Conservation (phyloP, 805 yeast genomes). For the Yarrowia hollandica region DNA sequence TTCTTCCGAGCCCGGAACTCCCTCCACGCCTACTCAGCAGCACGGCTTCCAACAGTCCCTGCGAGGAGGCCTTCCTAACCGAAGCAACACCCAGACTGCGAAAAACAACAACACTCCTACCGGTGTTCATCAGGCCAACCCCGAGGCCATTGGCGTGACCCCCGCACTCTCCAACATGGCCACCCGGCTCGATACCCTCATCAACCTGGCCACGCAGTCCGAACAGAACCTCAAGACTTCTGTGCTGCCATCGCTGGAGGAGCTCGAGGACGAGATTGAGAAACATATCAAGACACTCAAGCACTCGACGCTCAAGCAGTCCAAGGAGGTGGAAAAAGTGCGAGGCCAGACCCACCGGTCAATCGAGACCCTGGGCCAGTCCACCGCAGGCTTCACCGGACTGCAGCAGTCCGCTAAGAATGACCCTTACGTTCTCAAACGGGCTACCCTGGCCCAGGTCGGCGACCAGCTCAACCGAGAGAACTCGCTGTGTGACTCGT, state of each 20-base stretch:
- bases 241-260: conserved; percentile 49
- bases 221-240: conserved; percentile 44
- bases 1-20: conserved; percentile 2
- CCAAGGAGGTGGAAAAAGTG: conserved; percentile 44
- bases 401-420: conserved; percentile 39
- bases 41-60: conserved; percentile 30
- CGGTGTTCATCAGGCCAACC: conserved; percentile 29
- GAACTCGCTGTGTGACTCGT: conserved; percentile 49
- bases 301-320: conserved; percentile 41
- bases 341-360: conserved; percentile 44
- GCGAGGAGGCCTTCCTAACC: conserved; percentile 24
- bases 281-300: conserved; percentile 48
- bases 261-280: conserved; percentile 45
- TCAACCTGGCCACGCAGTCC: conserved; percentile 44
- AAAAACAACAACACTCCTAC: conserved; percentile 25
- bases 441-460: conserved; percentile 44
- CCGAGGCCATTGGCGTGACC: conserved; percentile 38
- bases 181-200: conserved; percentile 40
- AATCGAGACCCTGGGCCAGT: conserved; percentile 43
- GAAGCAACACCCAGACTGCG: conserved; percentile 31
- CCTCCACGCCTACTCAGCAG: conserved; percentile 9
- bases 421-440: conserved; percentile 52
- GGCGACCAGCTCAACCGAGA: conserved; percentile 49
- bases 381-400: conserved; percentile 41
- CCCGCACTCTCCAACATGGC: conserved; percentile 42